Evolutionary conservation across 2,329 filamentous ascomycete species (phyloP).

Genomic region (Paracorniculantispora psalliotae): DNA sequence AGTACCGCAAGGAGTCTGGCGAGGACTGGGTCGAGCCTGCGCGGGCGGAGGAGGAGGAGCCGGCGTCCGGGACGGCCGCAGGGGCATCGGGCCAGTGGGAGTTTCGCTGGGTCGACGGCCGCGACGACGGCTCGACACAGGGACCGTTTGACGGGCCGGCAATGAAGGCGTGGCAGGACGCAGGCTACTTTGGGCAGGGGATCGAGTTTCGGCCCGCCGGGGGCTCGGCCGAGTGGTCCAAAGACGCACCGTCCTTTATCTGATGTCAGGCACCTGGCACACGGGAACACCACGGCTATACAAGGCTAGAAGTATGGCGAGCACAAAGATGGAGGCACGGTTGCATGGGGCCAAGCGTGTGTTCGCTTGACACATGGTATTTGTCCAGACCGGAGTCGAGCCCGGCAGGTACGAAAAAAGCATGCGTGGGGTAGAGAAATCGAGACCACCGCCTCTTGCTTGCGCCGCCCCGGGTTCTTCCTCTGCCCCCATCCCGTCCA

Average conservation of each 20-base stretch:
- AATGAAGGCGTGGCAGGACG: constrained; percentile 88
- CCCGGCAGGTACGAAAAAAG: not conserved
- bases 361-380: not conserved
- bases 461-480: not conserved
- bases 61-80: constrained; percentile 58
- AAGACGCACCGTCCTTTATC: constrained; percentile 42
- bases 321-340: not conserved
- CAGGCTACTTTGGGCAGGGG: constrained; percentile 87
- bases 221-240: constrained; percentile 50
- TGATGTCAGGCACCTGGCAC: constrained; percentile 25
- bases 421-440: not conserved
- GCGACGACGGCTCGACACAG: constrained; percentile 72
- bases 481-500: not conserved
- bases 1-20: constrained; percentile 79
- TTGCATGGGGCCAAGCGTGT: not conserved
- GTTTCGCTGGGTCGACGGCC: constrained; percentile 85
- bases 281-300: not conserved
- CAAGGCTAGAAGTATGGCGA: not conserved
- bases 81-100: constrained; percentile 59
- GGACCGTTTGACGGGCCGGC: constrained; percentile 80
- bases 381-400: not conserved
- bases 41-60: constrained; percentile 43
- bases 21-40: constrained; percentile 68
- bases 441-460: not conserved
- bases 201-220: constrained; percentile 69